Base-by-base conservation (phyloP, 2,329 filamentous ascomycete genomes). In the Diaporthe aspalathi region DNA sequence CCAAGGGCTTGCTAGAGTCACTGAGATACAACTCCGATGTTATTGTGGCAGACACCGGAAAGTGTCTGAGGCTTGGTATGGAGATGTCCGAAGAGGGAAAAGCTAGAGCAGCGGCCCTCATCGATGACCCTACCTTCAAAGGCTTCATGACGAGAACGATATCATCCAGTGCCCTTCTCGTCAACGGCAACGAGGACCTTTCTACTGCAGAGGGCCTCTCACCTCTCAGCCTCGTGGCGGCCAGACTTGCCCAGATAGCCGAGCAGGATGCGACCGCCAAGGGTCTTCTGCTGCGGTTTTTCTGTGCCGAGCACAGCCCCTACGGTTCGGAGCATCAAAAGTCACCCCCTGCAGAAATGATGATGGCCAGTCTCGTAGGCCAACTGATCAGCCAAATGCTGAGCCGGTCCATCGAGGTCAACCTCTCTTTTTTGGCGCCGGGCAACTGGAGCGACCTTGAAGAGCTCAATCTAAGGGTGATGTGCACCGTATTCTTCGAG, bases 331-430 rank as follows among this genome's bases (percentile, higher is more conserved):
- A 47, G 29, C 8, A 22, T 24, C 12, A 22, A 49, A n/a, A 12
- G 7, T 49, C 20, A 38, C 49, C 67, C 27, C 53, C 67, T 17
- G 52, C 50, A 16, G 40, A 32, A 24, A 5, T 16, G 38, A 57
- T 69, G 40, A 47, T 69, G 52, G 29, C 67, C 17, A 69, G 27
- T 45, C 67, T 69, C 14, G 50, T 32, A 45, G 67, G 67, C 53
- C 67, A 69, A 40, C 67, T 69, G 27, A 5, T 60, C n/a, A 69
- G 24, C n/a, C 67, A 60, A 20, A 69, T 69, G 40, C 3, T 69
- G 35, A 47, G 27, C 40, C 67, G 54, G 11, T 27, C 35, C n/a
- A 3, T 62, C 3, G 67, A 20, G 9, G 5, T 52, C 14, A 40
- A 69, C 20, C 53, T 69, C 52, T 60, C 67, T 27, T 60, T 60